These are phyloP conservation scores for Colletotrichum magnum DNA, from an alignment of 2,329 filamentous ascomycete species.

Conservation along the genomic window DNA sequence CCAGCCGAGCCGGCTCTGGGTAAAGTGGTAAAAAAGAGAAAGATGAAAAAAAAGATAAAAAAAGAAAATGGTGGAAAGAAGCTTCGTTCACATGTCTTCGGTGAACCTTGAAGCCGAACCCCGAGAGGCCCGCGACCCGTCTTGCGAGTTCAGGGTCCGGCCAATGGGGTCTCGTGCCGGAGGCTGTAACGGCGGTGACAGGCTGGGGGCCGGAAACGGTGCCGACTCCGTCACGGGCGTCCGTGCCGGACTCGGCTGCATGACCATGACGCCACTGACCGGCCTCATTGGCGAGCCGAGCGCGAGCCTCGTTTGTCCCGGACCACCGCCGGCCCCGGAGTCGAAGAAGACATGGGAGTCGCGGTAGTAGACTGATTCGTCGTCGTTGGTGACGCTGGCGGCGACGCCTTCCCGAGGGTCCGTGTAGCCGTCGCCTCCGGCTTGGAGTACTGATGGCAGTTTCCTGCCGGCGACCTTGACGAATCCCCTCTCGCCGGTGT, in stretches of 20 bases:
- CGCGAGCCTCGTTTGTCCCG: constrained; percentile 56
- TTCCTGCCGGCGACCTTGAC: constrained; percentile 77
- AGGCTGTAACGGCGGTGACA: constrained; percentile 45
- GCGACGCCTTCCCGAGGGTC: constrained; percentile 58
- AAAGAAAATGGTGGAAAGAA: not conserved
- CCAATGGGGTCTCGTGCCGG: constrained; percentile 53
- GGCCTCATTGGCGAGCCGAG: constrained; percentile 72
- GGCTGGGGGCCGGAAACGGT: constrained; percentile 57
- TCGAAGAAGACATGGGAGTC: constrained; percentile 65
- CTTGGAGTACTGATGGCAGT: constrained; percentile 72
- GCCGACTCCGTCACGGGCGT: constrained; percentile 71
- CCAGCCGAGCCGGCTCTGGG: constrained; percentile 24
- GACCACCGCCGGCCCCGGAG: constrained; percentile 42
- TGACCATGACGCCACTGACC: constrained; percentile 71
- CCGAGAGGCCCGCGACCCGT: constrained; percentile 49
- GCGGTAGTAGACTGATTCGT: constrained; percentile 65
- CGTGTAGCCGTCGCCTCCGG: constrained; percentile 74
- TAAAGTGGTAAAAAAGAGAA: constrained; percentile 1
- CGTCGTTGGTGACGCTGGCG: constrained; percentile 48
- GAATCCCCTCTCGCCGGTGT: constrained; percentile 70
- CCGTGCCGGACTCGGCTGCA: constrained; percentile 76
- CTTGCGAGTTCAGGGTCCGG: constrained; percentile 53
- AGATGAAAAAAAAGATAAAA: not conserved
- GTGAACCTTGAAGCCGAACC: constrained; percentile 57
- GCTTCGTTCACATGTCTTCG: constrained; percentile 50